Evolutionary conservation across 805 yeast species (phyloP).

Genomic region (Candida caryicola): DNA sequence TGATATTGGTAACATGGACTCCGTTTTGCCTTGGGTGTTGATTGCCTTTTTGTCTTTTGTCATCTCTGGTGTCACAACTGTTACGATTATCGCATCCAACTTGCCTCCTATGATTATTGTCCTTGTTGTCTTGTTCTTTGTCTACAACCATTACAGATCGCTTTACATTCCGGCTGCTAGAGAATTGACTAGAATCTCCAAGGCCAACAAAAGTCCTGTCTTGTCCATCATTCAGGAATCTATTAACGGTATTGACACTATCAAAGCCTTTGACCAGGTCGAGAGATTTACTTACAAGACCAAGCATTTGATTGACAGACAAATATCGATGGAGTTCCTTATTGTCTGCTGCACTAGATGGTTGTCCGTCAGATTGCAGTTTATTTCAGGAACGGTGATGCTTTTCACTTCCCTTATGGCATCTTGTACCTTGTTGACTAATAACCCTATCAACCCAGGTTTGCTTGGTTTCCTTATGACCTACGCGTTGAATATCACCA

Average conservation of each 20-base stretch:
- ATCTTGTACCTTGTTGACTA: conserved; percentile 34
- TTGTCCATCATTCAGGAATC: conserved; percentile 83
- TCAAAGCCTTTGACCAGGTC: conserved; percentile 71
- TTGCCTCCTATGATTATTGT: conserved; percentile 55
- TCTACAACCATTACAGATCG: conserved; percentile 68
- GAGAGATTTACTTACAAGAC: conserved; percentile 60
- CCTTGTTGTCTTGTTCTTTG: conserved; percentile 44
- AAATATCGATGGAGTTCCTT: conserved; percentile 29
- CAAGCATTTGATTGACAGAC: conserved; percentile 48
- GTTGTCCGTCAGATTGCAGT: conserved; percentile 60
- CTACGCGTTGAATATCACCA: conserved; percentile 57
- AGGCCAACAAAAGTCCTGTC: conserved; percentile 70
- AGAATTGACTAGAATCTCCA: conserved; percentile 72
- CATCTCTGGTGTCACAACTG: conserved; percentile 47
- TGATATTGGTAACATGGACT: conserved; percentile 59
- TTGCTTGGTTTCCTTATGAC: conserved; percentile 64
- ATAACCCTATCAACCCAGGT: conserved; percentile 51
- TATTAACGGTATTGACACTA: conserved; percentile 71
- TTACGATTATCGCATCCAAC: conserved; percentile 49
- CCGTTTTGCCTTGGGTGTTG: conserved; percentile 53
- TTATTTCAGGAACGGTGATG: conserved; percentile 56
- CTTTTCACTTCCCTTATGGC: conserved; percentile 51
- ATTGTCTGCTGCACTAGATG: conserved; percentile 58
- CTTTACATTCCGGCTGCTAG: conserved; percentile 70
- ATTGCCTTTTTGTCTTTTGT: conserved; percentile 44